Conservation (phyloP, 441 rosid species). For the Mallotus repandus region DNA sequence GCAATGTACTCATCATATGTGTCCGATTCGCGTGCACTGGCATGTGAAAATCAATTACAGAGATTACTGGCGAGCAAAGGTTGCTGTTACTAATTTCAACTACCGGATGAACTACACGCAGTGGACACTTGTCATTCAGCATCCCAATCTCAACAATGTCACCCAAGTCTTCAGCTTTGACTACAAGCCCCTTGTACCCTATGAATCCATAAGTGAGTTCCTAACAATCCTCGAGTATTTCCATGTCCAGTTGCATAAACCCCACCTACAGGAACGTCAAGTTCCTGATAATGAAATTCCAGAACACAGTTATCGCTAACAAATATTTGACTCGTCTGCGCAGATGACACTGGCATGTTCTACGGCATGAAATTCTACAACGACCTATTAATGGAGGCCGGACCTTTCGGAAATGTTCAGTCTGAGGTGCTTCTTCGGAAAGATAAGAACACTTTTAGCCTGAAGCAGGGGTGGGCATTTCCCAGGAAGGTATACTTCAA, state of each 20-base stretch:
- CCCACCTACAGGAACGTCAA: conserved; percentile 10
- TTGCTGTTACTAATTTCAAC: conserved; percentile 82
- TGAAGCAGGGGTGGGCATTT: conserved; percentile 75
- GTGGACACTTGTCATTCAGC: conserved; percentile 91
- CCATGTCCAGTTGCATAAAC: neutral
- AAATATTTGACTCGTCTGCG: conserved; percentile 15
- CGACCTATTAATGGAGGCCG: conserved; percentile 71
- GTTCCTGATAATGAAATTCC: conserved; percentile 8
- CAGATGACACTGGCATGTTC: conserved; percentile 74
- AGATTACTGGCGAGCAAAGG: conserved; percentile 87
- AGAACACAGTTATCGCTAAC: neutral
- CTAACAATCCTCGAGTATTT: neutral
- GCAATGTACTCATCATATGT: conserved; percentile 94
- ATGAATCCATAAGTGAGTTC: conserved; percentile 72
- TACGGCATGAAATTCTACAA: conserved; percentile 64
- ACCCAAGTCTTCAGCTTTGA: conserved; percentile 90
- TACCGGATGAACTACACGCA: conserved; percentile 80
- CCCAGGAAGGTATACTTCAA: conserved; percentile 67
- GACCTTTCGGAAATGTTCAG: conserved; percentile 60
- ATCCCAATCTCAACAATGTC: conserved; percentile 83
- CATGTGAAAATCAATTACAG: conserved; percentile 82
- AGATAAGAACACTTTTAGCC: conserved; percentile 59
- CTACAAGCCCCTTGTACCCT: conserved; percentile 78
- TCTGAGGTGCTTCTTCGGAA: conserved; percentile 63
- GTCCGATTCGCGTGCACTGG: conserved; percentile 93